A percentile compares a stretch with the other conserved stretches of the same genome.
Conservation (phyloP, 768 basidiomycete species). For the Collybia sordida region DNA sequence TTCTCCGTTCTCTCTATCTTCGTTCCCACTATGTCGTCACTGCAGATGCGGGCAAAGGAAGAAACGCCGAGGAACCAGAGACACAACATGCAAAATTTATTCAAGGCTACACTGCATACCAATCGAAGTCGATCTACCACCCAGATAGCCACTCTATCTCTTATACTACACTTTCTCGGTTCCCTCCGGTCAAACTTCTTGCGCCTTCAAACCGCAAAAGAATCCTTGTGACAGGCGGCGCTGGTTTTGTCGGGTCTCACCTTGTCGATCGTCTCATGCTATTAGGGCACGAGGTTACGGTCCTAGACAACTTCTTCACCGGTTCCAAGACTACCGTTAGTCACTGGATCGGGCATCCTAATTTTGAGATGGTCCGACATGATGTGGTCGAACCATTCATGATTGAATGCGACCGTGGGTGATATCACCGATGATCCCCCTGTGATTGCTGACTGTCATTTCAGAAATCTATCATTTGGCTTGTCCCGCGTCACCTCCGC, state of each 20-base stretch:
- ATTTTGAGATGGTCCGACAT: constrained; percentile 97
- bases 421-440: not conserved
- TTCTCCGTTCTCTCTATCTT: constrained; percentile 86
- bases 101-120: constrained; percentile 51
- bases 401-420: constrained; percentile 97
- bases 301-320: constrained; percentile 98
- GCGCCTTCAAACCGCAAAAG: constrained; percentile 79
- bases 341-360: constrained; percentile 97
- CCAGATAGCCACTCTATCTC: constrained; percentile 81
- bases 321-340: constrained; percentile 96
- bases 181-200: constrained; percentile 90
- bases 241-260: constrained; percentile 99
- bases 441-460: constrained; percentile 1
- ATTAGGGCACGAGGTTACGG: constrained; percentile 95
- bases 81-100: constrained; percentile 54
- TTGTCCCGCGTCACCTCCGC: constrained; percentile 95
- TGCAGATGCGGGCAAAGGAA: constrained; percentile 29
- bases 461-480: constrained; percentile 97
- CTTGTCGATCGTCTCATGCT: constrained; percentile 97
- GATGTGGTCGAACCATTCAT: constrained; percentile 97
- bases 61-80: constrained; percentile 40
- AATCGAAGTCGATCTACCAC: constrained; percentile 86
- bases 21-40: constrained; percentile 72
- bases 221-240: constrained; percentile 93
- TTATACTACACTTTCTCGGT: constrained; percentile 89